A percentile compares a stretch with the other conserved stretches of the same genome.
These are phyloP conservation scores for Diaporthe aspalathi DNA, from an alignment of 2,329 filamentous ascomycete species.

Conservation along the genomic window DNA sequence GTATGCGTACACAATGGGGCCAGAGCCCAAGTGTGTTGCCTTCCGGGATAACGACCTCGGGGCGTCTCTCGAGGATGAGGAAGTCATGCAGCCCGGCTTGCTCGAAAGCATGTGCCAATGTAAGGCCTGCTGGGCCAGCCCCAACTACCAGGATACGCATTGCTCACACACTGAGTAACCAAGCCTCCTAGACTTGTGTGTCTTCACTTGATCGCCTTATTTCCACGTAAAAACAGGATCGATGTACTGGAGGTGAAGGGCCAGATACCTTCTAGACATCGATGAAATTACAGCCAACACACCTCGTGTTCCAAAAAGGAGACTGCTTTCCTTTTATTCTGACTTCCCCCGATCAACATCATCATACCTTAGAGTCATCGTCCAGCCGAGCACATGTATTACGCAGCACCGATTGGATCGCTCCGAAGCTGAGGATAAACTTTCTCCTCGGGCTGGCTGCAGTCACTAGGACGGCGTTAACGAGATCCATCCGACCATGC, in stretches of 20 bases:
- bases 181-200: not conserved
- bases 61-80: conserved; percentile 1
- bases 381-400: not conserved
- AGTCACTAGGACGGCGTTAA: not conserved
- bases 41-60: not conserved
- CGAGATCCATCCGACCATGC: not conserved
- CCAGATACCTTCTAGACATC: not conserved
- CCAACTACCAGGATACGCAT: conserved; percentile 17
- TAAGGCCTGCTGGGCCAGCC: conserved; percentile 12
- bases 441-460: not conserved
- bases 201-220: not conserved
- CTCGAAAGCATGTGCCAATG: conserved; percentile 6
- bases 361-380: not conserved
- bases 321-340: not conserved
- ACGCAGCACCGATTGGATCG: conserved; percentile 15
- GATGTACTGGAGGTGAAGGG: not conserved
- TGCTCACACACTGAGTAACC: not conserved
- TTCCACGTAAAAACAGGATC: no score
- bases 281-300: not conserved
- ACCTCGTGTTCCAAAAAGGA: no score
- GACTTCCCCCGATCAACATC: no score
- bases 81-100: conserved; percentile 23
- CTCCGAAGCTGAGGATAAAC: not conserved
- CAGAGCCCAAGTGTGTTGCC: conserved; percentile 8
- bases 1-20: conserved; percentile 13